These are phyloP conservation scores for Sporothrix variecibatus DNA, from an alignment of 2,329 filamentous ascomycete genomes.

Conservation along the genomic window DNA sequence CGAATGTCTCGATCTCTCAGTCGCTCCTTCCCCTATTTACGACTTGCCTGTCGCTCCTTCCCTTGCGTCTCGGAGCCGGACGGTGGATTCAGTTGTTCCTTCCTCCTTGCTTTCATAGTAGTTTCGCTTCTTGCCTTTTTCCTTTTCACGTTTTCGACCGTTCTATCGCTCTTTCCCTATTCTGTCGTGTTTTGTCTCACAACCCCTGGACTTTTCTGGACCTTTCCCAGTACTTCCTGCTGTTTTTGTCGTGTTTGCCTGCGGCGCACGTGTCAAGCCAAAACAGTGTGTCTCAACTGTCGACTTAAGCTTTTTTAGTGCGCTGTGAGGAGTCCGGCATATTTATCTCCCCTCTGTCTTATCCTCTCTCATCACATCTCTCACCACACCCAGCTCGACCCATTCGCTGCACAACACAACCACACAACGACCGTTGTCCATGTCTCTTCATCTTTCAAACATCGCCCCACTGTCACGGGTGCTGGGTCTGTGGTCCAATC, in stretches of 20 bases:
- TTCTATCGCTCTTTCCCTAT: conserved; percentile 1
- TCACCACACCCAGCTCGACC: background rate
- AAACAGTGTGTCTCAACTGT: conserved; percentile 18
- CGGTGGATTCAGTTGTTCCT: background rate
- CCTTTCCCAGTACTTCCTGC: background rate
- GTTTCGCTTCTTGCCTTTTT: background rate
- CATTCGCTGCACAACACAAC: background rate
- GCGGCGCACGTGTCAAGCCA: conserved; percentile 22
- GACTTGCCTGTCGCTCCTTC: background rate
- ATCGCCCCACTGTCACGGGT: background rate
- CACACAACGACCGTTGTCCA: background rate
- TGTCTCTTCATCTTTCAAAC: background rate
- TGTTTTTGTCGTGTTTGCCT: background rate
- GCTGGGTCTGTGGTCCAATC: background rate
- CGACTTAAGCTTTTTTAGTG: conserved; percentile 21
- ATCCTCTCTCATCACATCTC: background rate
- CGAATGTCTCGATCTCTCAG: background rate
- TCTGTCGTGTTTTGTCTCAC: conserved; percentile 11
- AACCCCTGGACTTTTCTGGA: background rate
- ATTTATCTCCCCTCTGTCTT: background rate
- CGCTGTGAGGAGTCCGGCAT: background rate
- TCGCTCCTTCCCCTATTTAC: background rate
- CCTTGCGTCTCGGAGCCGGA: conserved; percentile 6
- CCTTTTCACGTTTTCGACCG: background rate
- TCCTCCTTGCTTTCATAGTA: background rate